These are phyloP conservation scores for Venturia asperata DNA, from an alignment of 2,329 filamentous ascomycete genomes.

Conservation along the genomic window DNA sequence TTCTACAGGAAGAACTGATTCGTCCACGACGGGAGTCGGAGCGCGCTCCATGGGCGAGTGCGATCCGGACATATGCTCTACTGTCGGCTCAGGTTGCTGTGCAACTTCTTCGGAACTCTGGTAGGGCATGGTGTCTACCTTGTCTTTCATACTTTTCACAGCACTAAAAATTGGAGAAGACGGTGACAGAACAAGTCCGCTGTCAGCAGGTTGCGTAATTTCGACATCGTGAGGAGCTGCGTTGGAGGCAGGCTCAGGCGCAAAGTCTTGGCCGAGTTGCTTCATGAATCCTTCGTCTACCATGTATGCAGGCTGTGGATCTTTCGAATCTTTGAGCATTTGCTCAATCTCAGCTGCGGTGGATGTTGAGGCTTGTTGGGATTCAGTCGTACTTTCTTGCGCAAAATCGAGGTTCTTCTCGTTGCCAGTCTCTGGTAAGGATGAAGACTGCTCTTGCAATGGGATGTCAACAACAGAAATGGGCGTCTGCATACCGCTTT, in stretches of 20 bases:
- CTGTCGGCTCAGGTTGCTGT: background rate
- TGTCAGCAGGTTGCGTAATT: background rate
- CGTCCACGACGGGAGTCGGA: background rate
- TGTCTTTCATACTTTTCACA: background rate
- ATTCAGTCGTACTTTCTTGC: background rate
- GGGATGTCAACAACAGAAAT: background rate
- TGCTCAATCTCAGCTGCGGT: constrained; percentile 14
- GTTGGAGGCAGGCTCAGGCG: background rate
- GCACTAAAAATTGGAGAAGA: background rate
- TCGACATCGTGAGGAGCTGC: background rate
- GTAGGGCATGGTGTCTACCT: background rate
- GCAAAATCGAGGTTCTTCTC: background rate
- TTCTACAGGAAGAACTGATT: background rate
- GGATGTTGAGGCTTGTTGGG: constrained; percentile 1
- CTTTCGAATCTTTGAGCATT: background rate
- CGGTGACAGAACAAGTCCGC: background rate
- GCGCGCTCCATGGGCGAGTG: background rate
- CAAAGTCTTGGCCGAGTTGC: background rate
- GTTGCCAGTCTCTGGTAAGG: background rate
- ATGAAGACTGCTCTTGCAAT: background rate
- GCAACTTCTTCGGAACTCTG: background rate
- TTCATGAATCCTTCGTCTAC: background rate
- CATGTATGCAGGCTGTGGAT: background rate
- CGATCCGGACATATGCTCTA: background rate
- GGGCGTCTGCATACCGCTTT: constrained; percentile 8